Base-by-base conservation (phyloP, 2,329 filamentous ascomycete species). In the Alternaria tenuissima region DNA sequence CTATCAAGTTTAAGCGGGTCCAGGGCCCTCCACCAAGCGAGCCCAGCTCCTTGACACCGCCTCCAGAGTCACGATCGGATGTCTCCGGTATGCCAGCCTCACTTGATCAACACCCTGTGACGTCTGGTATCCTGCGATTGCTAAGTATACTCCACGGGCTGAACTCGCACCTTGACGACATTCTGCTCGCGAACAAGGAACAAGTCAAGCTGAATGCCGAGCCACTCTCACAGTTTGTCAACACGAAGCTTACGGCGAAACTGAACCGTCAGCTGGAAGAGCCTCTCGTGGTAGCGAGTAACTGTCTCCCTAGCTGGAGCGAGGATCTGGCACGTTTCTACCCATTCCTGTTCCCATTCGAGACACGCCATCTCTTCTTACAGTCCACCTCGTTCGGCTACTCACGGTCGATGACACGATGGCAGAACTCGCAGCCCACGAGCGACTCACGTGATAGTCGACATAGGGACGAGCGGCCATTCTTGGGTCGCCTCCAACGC, bases 311-410 rank as follows among this genome's bases (percentile, higher is more conserved):
- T 4, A 93, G 87, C 73, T 99, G 95, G 95, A 96, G 93, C 62
- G 94, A 98, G 79, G 95, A 99, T 74, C 82, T 99, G 52, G 93
- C 95, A 9, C 90, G 95, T 34, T 84, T 96, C 1, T 99, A 97
- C 76, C 94, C 95, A 1, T 99, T 99, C 85, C 82, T 99, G 12
- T 99, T 99, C 77, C 95, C 95, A 3, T 99, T 99, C 72, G 95
- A 99, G 82, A 98, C 95, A 1, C 89, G 95, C 12, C 94, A 99
- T 79, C 83, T 99, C 38, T 99, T 99, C 85, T 82, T 99, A 34
- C 95, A 98, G 79, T 99, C 94, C 2, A 99, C 96, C 0, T 97
- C 95, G 0, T 99, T 99, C 75, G 95, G 95, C 22, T 99, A 99
- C 81, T 94, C 94, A 42, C 88, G 95, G 64, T 97, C 95, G 18